These are phyloP conservation scores for Calycina herbarum DNA, from an alignment of 2,329 filamentous ascomycete genomes.

Conservation along the genomic window DNA sequence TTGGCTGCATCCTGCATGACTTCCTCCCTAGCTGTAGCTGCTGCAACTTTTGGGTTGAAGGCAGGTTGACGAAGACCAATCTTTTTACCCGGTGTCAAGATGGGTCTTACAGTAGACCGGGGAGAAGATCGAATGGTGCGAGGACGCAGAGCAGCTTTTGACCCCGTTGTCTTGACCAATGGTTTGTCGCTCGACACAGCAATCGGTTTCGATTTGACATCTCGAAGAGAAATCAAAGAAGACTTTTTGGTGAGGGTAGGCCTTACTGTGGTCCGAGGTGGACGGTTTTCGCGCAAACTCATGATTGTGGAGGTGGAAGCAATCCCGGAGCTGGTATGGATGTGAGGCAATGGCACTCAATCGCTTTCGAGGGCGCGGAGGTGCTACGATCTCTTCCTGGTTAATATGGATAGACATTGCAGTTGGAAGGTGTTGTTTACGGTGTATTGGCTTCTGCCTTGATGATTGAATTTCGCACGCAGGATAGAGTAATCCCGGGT, in stretches of 20 bases:
- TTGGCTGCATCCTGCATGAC: neutral
- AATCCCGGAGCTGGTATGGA: neutral
- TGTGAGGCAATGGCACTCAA: neutral
- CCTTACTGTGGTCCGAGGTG: conserved; percentile 4
- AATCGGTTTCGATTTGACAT: conserved; percentile 9
- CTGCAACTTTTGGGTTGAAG: neutral
- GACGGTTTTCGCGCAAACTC: conserved; percentile 9
- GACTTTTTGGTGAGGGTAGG: conserved; percentile 7
- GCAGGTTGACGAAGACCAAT: neutral
- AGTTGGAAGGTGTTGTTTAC: neutral
- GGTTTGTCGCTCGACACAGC: conserved; percentile 4
- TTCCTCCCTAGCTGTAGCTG: neutral
- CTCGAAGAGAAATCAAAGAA: conserved; percentile 10
- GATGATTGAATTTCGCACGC: neutral
- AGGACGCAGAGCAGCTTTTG: neutral
- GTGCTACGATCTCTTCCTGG: neutral
- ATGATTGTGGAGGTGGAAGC: neutral
- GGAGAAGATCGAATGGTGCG: neutral
- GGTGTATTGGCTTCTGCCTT: neutral
- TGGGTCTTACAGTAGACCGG: neutral
- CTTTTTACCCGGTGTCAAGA: neutral
- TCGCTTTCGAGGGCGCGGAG: neutral
- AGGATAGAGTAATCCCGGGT: neutral
- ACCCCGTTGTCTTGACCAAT: neutral
- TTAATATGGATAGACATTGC: neutral